Base-by-base conservation (phyloP, 768 basidiomycete genomes). In the Xerocomellus dryophilus region DNA sequence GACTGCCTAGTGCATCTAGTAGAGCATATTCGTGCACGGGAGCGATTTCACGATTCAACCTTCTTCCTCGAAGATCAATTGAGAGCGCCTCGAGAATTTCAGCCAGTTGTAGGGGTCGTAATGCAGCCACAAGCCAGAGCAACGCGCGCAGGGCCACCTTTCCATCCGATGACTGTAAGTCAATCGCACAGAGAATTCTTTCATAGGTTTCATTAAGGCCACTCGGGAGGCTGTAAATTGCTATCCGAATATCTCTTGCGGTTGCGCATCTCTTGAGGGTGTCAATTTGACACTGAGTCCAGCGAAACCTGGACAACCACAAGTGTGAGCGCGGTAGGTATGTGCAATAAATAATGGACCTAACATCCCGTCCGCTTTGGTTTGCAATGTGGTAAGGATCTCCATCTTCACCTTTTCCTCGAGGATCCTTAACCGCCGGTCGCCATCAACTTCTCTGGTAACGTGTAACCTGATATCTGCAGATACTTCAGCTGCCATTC, bases 161-260 rank as follows among this genome's bases (percentile, higher is more conserved):
- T 27, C 41, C 51, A 5, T 56, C 47, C 2, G 50, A 43, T 18
- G 43, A 27, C 8, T 29, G 39, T 18, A 18, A 27, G 21, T 56
- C 40, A 1, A 64, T 54, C 7, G 8, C 34, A 14, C 40, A n/a
- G 2, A 63, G 43, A 18, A 64, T 64, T 17, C 59, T 54, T 17
- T 64, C 56, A 17, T 64, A 64, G 1, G 59, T 64, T 18, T 51
- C 59, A 1, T 64, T 46, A 12, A 64, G 59, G 4, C 48, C 59
- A 7, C 2, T 39, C 0, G 62, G 62, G 20, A 64, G 62, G 40
- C 31, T 54, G 1, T 34, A 6, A 4, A 64, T 56, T 6, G 53
- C 35, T 7, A 18, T 18, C 14, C 42, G 36, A 15, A 64, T 43
- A 1, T 59, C 54, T 29, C 17, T 5, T 23, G 10, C 14, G 1